A percentile compares a stretch with the other conserved stretches of the same genome.
These are phyloP conservation scores for Gloeopeniophorella convolvens DNA, from an alignment of 768 basidiomycete species.

Conservation along the genomic window DNA sequence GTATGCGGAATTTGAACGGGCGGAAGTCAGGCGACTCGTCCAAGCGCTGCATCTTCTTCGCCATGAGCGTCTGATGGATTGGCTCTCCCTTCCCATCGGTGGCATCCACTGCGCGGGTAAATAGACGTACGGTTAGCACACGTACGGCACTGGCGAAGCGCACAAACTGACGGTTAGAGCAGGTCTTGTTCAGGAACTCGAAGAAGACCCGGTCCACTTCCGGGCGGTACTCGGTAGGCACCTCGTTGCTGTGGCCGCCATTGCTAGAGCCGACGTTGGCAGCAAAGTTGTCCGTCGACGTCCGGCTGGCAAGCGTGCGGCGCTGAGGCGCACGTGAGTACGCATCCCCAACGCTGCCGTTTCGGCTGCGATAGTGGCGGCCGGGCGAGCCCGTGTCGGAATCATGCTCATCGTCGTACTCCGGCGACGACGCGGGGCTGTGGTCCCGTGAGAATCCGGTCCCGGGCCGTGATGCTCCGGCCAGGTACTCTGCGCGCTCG, in stretches of 20 bases:
- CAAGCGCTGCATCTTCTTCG: conserved; percentile 96
- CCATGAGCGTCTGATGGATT: conserved; percentile 97
- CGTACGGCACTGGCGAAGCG: conserved; percentile 2
- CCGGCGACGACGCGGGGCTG: conserved; percentile 26
- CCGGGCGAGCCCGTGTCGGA: conserved; percentile 26
- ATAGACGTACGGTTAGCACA: conserved; percentile 21
- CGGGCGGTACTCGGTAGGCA: conserved; percentile 71
- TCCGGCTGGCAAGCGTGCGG: conserved; percentile 16
- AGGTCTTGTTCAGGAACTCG: conserved; percentile 79
- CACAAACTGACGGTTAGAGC: conserved; percentile 75
- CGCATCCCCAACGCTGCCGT: conserved; percentile 15
- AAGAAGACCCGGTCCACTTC: conserved; percentile 91
- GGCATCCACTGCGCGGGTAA: conserved; percentile 71
- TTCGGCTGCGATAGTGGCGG: conserved; percentile 16
- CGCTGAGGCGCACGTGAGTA: conserved; percentile 8
- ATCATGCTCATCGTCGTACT: conserved; percentile 31
- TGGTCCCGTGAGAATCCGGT: conserved; percentile 23
- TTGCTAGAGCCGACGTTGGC: conserved; percentile 18
- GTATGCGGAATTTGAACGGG: conserved; percentile 98
- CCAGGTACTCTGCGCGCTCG: conserved; percentile 20
- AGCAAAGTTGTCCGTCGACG: conserved; percentile 25
- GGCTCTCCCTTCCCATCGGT: conserved; percentile 93
- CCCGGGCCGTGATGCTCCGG: conserved; percentile 24
- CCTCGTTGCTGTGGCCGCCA: conserved; percentile 46
- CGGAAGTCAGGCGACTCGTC: conserved; percentile 96